These are phyloP conservation scores for Hymenoscyphus fraxineus DNA, from an alignment of 2,329 filamentous ascomycete genomes.

Conservation along the genomic window DNA sequence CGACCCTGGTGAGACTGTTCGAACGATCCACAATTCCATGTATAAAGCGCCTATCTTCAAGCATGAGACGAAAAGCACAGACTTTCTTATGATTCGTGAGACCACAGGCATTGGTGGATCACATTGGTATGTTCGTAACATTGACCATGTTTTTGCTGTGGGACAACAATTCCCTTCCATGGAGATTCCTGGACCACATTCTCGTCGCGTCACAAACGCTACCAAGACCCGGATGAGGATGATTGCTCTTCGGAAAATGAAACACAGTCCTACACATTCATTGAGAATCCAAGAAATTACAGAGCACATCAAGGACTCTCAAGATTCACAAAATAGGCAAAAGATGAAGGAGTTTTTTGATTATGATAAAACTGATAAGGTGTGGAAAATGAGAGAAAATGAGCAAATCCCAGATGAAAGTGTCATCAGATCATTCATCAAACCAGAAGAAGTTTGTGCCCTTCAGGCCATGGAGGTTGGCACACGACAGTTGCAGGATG, in stretches of 20 bases:
- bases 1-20: slow-evolving; percentile 82
- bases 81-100: slow-evolving; percentile 83
- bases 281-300: slow-evolving; percentile 82
- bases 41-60: slow-evolving; percentile 91
- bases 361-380: slow-evolving; percentile 81
- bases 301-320: slow-evolving; percentile 86
- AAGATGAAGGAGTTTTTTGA: slow-evolving; percentile 95
- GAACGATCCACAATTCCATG: slow-evolving; percentile 92
- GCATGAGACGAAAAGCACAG: slow-evolving; percentile 70
- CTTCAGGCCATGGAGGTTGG: slow-evolving; percentile 97
- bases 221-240: slow-evolving; percentile 96
- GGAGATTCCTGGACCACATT: slow-evolving; percentile 90
- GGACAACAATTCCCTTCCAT: slow-evolving; percentile 90
- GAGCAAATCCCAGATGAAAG: slow-evolving; percentile 78
- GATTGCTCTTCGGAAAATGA: slow-evolving; percentile 85
- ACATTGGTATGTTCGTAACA: slow-evolving; percentile 78
- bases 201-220: slow-evolving; percentile 92
- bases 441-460: slow-evolving; percentile 90
- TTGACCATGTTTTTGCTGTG: slow-evolving; percentile 86
- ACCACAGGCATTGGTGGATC: slow-evolving; percentile 75
- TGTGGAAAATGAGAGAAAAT: slow-evolving; percentile 72
- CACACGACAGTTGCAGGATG: slow-evolving; percentile 83
- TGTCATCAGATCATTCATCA: slow-evolving; percentile 80
- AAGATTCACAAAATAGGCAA: slow-evolving; percentile 91
- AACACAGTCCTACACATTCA: slow-evolving; percentile 65